Percentiles rank a stretch among this genome's conserved stretches.
These are phyloP conservation scores for Rubus idaeus DNA, from an alignment of 306 rosid species.

Conservation along the genomic window DNA sequence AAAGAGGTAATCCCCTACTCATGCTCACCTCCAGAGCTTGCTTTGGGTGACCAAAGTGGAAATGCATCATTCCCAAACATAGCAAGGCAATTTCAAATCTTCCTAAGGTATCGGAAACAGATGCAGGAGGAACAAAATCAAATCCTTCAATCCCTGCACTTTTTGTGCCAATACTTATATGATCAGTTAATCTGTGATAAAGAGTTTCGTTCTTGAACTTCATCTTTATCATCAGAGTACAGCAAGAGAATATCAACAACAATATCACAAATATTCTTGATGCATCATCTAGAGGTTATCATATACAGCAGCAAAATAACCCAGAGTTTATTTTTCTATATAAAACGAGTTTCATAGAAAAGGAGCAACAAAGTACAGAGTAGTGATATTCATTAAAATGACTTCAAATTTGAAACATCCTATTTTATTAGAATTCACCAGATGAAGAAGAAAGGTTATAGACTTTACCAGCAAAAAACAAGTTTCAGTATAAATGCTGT, in stretches of 20 bases:
- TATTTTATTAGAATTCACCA: neutral
- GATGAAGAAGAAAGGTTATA: slow-evolving; percentile 2
- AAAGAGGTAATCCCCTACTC: slow-evolving; percentile 17
- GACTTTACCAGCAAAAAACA: neutral
- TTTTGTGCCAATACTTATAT: slow-evolving; percentile 48
- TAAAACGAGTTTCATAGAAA: neutral
- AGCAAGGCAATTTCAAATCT: slow-evolving; percentile 84
- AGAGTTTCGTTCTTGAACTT: neutral
- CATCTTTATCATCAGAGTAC: neutral
- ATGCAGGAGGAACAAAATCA: slow-evolving; percentile 68
- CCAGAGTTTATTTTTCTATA: neutral
- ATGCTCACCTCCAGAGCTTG: slow-evolving; percentile 81
- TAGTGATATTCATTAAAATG: neutral
- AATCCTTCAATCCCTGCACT: slow-evolving; percentile 99
- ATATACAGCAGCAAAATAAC: neutral
- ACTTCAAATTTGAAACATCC: neutral
- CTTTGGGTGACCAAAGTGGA: slow-evolving; percentile 93
- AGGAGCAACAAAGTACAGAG: neutral
- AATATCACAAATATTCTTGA: neutral
- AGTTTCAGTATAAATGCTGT: neutral
- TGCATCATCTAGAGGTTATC: neutral
- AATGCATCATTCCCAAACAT: slow-evolving; percentile 95
- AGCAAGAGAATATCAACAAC: neutral
- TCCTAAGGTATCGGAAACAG: slow-evolving; percentile 64
- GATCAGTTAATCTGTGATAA: slow-evolving; percentile 35